Conservation (phyloP, 768 basidiomycete species). For the Favolaschia claudopus region DNA sequence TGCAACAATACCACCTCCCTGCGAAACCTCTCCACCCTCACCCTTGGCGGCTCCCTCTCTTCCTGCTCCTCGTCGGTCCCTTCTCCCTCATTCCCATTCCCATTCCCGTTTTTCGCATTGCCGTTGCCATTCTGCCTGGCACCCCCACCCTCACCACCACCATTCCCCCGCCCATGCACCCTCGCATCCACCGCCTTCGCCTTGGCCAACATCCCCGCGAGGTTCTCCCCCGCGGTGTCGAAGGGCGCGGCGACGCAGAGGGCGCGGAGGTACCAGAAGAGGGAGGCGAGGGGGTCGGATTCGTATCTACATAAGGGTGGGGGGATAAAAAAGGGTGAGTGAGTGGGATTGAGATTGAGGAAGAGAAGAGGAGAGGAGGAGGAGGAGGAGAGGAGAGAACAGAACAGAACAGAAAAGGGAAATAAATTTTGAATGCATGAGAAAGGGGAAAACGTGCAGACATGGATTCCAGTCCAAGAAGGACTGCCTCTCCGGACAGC, state of each 20-base stretch:
- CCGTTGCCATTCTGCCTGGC: background rate
- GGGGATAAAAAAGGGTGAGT: background rate
- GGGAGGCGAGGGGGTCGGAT: constrained; percentile 79
- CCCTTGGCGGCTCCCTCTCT: constrained; percentile 58
- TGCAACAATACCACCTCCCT: constrained; percentile 79
- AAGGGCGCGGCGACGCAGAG: constrained; percentile 88
- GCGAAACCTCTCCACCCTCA: constrained; percentile 71
- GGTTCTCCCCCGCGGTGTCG: constrained; percentile 86
- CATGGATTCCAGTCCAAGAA: too few relatives aligned
- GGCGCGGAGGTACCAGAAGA: constrained; percentile 91
- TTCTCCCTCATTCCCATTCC: background rate
- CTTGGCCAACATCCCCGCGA: constrained; percentile 75
- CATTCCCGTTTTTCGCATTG: background rate
- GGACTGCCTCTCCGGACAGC: too few relatives aligned
- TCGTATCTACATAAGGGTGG: constrained; percentile 55
- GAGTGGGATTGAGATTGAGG: too few relatives aligned
- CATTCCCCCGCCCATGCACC: background rate
- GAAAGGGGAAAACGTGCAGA: too few relatives aligned
- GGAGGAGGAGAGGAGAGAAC: background rate
- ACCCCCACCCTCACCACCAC: background rate
- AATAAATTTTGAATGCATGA: constrained; percentile 59
- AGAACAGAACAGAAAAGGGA: background rate
- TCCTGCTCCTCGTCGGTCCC: constrained; percentile 38
- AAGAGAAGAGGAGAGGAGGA: background rate
- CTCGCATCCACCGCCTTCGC: constrained; percentile 41